Evolutionary conservation across 306 rosid species (phyloP).

Genomic region (Malus fusca): DNA sequence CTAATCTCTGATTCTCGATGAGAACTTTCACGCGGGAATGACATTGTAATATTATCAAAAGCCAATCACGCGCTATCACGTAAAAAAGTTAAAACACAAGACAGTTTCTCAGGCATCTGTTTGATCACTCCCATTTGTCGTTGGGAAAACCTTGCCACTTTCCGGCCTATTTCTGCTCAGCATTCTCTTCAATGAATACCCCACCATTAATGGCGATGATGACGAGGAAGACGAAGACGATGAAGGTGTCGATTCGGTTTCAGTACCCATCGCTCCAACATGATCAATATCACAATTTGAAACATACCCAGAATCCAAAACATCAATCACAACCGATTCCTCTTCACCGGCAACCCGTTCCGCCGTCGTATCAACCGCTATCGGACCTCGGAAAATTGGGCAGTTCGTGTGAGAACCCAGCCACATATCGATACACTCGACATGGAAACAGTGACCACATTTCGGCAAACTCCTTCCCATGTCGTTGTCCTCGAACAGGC

Average conservation of each 20-base stretch:
- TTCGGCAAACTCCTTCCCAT: slow-evolving; percentile 58
- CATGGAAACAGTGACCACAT: slow-evolving; percentile 77
- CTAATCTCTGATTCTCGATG: not conserved
- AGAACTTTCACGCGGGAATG: no score
- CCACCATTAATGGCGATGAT: slow-evolving; percentile 31
- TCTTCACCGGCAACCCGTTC: not conserved
- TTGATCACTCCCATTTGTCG: slow-evolving; percentile 28
- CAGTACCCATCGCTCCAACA: not conserved
- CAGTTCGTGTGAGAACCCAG: slow-evolving; percentile 64
- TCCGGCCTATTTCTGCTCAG: slow-evolving; percentile 32
- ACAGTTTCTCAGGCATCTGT: slow-evolving; percentile 2
- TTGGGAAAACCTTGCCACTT: slow-evolving; percentile 34
- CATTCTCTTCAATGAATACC: slow-evolving; percentile 69
- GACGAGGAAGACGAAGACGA: slow-evolving; percentile 16
- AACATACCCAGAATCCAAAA: slow-evolving; percentile 26
- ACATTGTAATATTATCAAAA: not conserved
- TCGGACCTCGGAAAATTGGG: slow-evolving; percentile 73
- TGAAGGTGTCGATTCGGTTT: slow-evolving; percentile 17
- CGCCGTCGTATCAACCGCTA: not conserved
- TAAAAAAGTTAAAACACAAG: not conserved
- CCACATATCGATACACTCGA: slow-evolving; percentile 92
- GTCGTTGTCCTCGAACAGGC: slow-evolving; percentile 55
- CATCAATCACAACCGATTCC: slow-evolving; percentile 24
- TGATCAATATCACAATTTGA: not conserved
- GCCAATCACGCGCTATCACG: rapidly evolving